phyloP scores from a whole-genome alignment of 805 yeast genomes.

The Metschnikowia noctiluminum region DNA sequence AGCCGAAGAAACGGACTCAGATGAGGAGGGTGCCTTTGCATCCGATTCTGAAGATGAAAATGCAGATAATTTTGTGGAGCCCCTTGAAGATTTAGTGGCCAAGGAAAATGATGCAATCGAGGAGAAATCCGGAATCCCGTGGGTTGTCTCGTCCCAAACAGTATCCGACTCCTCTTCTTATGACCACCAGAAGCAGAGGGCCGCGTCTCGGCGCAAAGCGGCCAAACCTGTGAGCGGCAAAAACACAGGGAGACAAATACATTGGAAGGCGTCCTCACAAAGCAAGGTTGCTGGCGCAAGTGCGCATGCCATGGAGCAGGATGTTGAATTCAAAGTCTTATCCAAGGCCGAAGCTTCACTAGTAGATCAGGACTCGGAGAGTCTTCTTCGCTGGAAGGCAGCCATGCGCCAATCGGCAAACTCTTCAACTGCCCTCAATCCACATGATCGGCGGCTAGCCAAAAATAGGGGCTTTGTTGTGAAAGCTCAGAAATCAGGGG shows the following conservation, averaged over 20 bases:
- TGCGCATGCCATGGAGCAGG: not conserved
- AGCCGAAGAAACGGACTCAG: not conserved
- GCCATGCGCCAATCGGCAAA: not conserved
- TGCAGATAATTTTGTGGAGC: not conserved
- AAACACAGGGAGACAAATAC: not conserved
- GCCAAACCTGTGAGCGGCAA: not conserved
- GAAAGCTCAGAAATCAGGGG: not conserved
- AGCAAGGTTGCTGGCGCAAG: constrained; percentile 2
- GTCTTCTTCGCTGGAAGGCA: not conserved
- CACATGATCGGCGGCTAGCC: constrained; percentile 1
- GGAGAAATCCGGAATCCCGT: not conserved
- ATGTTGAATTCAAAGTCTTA: not conserved
- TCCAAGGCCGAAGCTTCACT: not conserved
- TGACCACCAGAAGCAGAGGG: not conserved
- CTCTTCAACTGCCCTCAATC: not conserved
- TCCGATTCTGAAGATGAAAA: not conserved
- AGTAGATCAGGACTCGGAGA: not conserved
- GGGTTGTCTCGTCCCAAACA: not conserved
- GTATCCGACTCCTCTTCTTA: not conserved
- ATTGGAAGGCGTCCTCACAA: constrained; percentile 5
- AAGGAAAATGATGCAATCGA: not conserved
- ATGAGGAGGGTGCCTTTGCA: not conserved
- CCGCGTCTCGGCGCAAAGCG: not conserved
- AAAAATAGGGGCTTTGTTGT: not conserved
- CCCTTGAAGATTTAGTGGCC: not conserved